Base-by-base conservation (phyloP, 208 protist genomes). In the Trypanosoma theileri region DNA sequence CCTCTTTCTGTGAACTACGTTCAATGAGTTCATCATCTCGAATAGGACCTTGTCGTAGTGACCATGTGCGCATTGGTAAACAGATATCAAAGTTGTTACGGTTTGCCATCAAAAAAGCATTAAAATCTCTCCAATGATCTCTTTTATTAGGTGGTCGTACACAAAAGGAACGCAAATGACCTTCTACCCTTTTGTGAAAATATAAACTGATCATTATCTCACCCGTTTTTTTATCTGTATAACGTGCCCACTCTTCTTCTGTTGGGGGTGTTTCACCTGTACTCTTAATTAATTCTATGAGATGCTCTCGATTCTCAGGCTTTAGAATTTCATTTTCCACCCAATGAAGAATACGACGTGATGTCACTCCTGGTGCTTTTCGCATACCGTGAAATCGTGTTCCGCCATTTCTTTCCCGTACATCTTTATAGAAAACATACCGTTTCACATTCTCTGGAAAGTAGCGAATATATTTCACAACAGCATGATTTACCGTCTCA, bases 401-500 rank as follows among this genome's bases (percentile, higher is more conserved):
- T 35, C 28, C 50, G 31, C 54, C n/a, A 31, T 66, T 13, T 24
- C 60, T 9, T 44, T 24, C 17, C 44, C 16, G 1, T 52, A 28
- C 12, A 21, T 54, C 59, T n/a, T 77, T 77, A 42, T 85, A 95
- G 61, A 96, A 96, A 1, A 96, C 64, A 48, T 71, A 78, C 28
- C 79, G 31, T 52, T 80, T 90, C 4, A 94, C 61, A 19, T 74
- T 60, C 0, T 84, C 79, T 1, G 85, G 48, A 21, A 89, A 86
- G 65, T 88, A 96, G 10, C 78, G 79, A 35, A 93, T 86, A 26
- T 91, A 73, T 21, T 82, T 70, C 53, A 79, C 80, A 46, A 96
- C 73, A 50, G 83, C 69, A 3, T 61, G 40, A 24, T 78, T 70
- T 14, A 93, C 57, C 50, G 76, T 45, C 42, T 79, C 71, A 19